These are phyloP conservation scores for Trichoderma guizhouense DNA, from an alignment of 2,329 filamentous ascomycete genomes.

Conservation along the genomic window DNA sequence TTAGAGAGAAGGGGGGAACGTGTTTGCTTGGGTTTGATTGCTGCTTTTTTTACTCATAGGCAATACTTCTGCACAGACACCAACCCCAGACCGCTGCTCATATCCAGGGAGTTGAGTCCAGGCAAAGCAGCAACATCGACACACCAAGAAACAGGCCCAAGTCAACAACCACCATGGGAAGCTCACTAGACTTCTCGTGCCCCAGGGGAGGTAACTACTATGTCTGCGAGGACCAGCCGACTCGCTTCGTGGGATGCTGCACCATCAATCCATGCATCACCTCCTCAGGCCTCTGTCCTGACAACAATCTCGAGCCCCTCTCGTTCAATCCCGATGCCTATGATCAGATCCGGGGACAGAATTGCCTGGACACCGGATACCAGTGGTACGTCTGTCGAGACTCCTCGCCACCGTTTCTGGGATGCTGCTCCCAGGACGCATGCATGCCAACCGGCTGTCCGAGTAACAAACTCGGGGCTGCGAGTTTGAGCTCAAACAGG, in stretches of 20 bases:
- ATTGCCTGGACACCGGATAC: conserved; percentile 26
- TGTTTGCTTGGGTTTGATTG: not conserved
- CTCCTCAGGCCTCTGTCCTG: conserved; percentile 33
- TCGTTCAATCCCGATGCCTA: conserved; percentile 30
- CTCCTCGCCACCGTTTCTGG: conserved; percentile 34
- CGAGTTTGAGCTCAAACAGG: conserved; percentile 24
- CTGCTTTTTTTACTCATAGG: not conserved
- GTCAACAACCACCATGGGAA: not conserved
- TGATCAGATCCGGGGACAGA: conserved; percentile 30
- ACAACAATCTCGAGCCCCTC: conserved; percentile 25
- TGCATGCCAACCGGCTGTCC: conserved; percentile 28
- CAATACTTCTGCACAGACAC: not conserved
- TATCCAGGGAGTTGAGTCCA: not conserved
- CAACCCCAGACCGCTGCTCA: not conserved
- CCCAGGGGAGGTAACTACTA: conserved; percentile 35
- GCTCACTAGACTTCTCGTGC: conserved; percentile 32
- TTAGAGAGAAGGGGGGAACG: not conserved
- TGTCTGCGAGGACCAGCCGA: conserved; percentile 31
- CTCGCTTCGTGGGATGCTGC: conserved; percentile 43
- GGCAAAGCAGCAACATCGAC: not conserved
- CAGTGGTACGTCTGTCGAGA: conserved; percentile 36
- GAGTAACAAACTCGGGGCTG: conserved; percentile 23
- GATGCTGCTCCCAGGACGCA: conserved; percentile 34
- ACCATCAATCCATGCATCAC: conserved; percentile 33
- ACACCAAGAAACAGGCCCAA: not conserved